Conservation (phyloP, 2,329 filamentous ascomycete genomes). For the Fragosphaeria purpurea region DNA sequence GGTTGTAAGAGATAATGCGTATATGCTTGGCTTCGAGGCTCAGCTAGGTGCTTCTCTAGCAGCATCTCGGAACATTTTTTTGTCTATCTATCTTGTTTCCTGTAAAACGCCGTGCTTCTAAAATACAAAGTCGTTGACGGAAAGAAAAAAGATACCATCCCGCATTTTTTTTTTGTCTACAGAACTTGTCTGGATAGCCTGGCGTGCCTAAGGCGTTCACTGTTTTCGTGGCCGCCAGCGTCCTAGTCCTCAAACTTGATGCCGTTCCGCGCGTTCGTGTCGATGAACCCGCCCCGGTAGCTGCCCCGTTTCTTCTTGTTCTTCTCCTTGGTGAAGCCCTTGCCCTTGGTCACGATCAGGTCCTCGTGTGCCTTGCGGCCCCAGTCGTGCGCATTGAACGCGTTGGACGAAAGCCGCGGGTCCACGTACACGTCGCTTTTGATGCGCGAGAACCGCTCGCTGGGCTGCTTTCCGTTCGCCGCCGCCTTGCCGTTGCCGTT, state of each 20-base stretch:
- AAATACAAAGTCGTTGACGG: too few species aligned
- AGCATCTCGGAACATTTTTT: too few species aligned
- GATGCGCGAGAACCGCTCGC: constrained; percentile 68
- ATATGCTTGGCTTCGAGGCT: too few species aligned
- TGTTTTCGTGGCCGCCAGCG: too few species aligned
- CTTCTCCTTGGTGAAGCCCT: constrained; percentile 99
- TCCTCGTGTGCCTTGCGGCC: constrained; percentile 82
- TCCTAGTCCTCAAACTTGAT: constrained; percentile 69
- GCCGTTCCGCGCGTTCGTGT: constrained; percentile 69
- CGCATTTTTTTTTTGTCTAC: too few species aligned
- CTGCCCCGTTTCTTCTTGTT: constrained; percentile 94
- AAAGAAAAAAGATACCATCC: not conserved
- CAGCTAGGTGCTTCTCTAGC: too few species aligned
- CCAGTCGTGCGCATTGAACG: constrained; percentile 71
- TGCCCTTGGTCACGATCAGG: constrained; percentile 82
- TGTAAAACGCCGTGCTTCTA: too few species aligned
- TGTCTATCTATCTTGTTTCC: too few species aligned
- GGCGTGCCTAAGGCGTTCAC: too few species aligned
- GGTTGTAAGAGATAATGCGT: too few species aligned
- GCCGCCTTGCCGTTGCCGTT: constrained; percentile 36
- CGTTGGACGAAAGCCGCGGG: constrained; percentile 63
- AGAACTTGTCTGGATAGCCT: too few species aligned
- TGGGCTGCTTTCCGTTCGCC: constrained; percentile 40
- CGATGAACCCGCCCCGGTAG: constrained; percentile 82
- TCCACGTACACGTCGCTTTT: constrained; percentile 59